Conservation (phyloP, 2,329 filamentous ascomycete genomes). For the Penicillium sp. region DNA sequence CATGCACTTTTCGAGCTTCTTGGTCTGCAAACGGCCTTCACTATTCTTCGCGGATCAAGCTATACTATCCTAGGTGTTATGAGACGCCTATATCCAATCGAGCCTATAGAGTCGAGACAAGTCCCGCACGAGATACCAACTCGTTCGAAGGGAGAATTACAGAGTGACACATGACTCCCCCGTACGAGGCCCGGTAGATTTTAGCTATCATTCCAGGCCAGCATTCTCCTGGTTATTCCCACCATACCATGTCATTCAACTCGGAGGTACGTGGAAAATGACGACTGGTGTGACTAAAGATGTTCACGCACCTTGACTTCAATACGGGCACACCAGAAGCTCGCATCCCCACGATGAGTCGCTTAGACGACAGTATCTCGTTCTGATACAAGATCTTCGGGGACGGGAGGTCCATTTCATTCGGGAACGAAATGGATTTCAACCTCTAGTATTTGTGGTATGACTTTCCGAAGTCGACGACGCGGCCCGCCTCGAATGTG, state of each 20-base stretch:
- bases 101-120: not conserved
- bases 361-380: not conserved
- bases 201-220: not conserved
- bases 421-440: conserved; percentile 48
- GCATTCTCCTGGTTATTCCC: not conserved
- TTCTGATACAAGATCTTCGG: conserved; percentile 45
- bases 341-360: not conserved
- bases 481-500: conserved; percentile 30
- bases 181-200: not conserved
- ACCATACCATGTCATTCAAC: not conserved
- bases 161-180: not conserved
- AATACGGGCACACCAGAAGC: conserved; percentile 3
- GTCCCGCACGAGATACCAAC: not conserved
- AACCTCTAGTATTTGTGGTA: conserved; percentile 37
- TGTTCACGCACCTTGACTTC: not conserved
- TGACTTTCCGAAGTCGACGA: conserved; percentile 38
- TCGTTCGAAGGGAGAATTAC: not conserved
- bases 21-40: too few relatives aligned
- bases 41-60: too few relatives aligned
- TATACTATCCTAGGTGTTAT: too few relatives aligned
- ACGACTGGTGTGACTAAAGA: not conserved
- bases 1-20: too few relatives aligned
- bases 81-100: too few relatives aligned
- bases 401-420: conserved; percentile 50
- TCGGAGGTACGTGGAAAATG: not conserved